These are phyloP conservation scores for Microsporum canis DNA, from an alignment of 2,329 filamentous ascomycete genomes.

Conservation along the genomic window DNA sequence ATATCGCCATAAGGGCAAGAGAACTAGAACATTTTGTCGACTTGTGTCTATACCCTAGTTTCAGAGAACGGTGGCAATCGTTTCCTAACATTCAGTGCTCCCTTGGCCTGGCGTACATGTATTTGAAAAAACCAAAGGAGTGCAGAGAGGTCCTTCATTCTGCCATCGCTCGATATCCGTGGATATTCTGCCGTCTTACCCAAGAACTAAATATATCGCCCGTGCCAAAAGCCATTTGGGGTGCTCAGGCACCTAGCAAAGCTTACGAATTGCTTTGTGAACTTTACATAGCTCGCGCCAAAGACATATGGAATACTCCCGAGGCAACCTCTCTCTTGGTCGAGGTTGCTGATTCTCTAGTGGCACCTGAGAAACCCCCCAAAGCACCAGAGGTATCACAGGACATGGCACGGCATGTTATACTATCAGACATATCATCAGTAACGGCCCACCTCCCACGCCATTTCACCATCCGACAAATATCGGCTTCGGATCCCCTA, in stretches of 20 bases:
- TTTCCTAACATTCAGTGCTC: conserved; percentile 66
- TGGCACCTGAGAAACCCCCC: conserved; percentile 33
- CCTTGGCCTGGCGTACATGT: conserved; percentile 61
- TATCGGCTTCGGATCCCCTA: conserved; percentile 71
- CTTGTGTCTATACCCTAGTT: conserved; percentile 44
- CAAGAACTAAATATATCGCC: conserved; percentile 65
- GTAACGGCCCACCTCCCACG: conserved; percentile 61
- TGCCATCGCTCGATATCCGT: conserved; percentile 66
- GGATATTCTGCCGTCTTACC: conserved; percentile 72
- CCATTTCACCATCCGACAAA: conserved; percentile 50
- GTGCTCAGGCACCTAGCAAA: conserved; percentile 53
- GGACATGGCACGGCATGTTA: conserved; percentile 61
- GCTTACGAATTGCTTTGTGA: conserved; percentile 59
- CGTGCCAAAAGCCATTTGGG: conserved; percentile 73
- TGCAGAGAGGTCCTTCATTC: conserved; percentile 54
- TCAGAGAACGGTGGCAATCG: conserved; percentile 42
- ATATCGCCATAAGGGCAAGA: conserved; percentile 68
- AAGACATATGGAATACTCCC: conserved; percentile 76
- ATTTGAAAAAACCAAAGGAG: conserved; percentile 53
- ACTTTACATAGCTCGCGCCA: conserved; percentile 64
- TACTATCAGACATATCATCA: conserved; percentile 61
- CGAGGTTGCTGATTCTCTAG: conserved; percentile 51
- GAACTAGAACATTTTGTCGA: conserved; percentile 67
- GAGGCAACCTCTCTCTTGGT: conserved; percentile 58
- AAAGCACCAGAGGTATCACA: conserved; percentile 38